phyloP scores from a whole-genome alignment of 345 rosid species.

The Xanthoceras sorbifolium region DNA sequence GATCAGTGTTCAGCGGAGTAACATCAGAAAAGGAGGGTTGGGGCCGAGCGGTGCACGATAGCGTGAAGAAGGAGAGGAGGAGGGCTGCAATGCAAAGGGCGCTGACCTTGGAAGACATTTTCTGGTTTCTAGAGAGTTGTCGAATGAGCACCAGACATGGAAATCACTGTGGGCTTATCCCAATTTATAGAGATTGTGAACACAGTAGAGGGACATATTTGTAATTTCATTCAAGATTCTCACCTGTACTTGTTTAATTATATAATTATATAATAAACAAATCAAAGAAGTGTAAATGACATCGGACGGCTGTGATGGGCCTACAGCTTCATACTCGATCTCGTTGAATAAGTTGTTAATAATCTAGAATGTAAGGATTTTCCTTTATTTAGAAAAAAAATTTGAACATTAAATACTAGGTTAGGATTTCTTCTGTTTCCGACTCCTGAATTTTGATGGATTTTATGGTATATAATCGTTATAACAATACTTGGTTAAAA shows the following conservation, averaged over 20 bases:
- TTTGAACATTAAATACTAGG: neutral
- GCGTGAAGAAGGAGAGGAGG: constrained; percentile 13
- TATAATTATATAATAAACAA: neutral
- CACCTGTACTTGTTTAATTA: neutral
- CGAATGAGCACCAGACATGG: neutral
- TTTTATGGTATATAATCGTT: neutral
- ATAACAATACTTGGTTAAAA: neutral
- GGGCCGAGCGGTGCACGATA: constrained; percentile 26
- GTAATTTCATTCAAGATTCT: neutral
- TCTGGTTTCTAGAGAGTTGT: constrained; percentile 11
- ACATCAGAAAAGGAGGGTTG: neutral
- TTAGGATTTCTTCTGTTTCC: neutral
- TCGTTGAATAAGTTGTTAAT: constrained; percentile 1
- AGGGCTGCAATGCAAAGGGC: constrained; percentile 20
- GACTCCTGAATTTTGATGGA: neutral
- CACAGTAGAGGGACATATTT: neutral
- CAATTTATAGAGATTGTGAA: constrained; percentile 22
- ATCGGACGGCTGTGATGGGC: constrained; percentile 7
- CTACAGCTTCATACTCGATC: neutral
- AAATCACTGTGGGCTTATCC: neutral
- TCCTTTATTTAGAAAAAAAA: neutral
- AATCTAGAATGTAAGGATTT: neutral
- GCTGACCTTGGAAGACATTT: constrained; percentile 29
- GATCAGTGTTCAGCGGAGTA: neutral
- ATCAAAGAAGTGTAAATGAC: neutral